phyloP scores from a whole-genome alignment of 83 land plant species.

The Picea engelmannii region DNA sequence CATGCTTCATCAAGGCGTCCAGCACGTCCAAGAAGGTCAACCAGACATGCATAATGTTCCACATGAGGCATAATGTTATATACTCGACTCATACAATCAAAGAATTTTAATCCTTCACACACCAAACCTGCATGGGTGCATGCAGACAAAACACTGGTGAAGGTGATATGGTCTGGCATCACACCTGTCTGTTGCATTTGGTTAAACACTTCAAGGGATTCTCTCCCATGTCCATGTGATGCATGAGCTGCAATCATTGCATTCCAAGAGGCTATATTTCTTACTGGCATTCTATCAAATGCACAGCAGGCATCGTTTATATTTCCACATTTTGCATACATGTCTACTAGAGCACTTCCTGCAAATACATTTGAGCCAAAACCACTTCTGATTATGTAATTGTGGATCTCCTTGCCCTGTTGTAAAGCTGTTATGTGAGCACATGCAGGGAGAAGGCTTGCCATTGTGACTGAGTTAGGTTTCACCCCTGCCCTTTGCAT shows the following conservation, averaged over 20 bases:
- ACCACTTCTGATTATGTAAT: neutral
- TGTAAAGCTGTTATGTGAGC: conserved; percentile 29
- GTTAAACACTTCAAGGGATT: conserved; percentile 25
- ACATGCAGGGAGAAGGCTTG: conserved; percentile 33
- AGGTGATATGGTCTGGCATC: conserved; percentile 41
- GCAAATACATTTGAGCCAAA: conserved; percentile 8
- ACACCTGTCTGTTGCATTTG: conserved; percentile 21
- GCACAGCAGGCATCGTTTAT: conserved; percentile 16
- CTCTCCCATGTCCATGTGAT: conserved; percentile 26
- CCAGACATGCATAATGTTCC: conserved; percentile 5
- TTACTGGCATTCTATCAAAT: conserved; percentile 28
- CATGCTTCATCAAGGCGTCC: neutral
- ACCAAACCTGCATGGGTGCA: conserved; percentile 46
- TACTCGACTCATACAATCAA: neutral
- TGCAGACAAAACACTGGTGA: conserved; percentile 43
- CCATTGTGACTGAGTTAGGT: conserved; percentile 20
- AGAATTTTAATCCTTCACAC: neutral
- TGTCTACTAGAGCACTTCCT: conserved; percentile 30
- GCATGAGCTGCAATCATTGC: conserved; percentile 44
- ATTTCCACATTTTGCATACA: conserved; percentile 53
- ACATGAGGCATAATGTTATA: neutral
- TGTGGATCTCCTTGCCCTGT: conserved; percentile 43
- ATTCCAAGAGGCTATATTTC: conserved; percentile 38
- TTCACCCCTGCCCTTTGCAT: neutral
- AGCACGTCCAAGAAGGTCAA: conserved; percentile 8